A percentile compares a stretch with the other conserved stretches of the same genome.
Evolutionary conservation across 1,284 basidiomycete genomes (phyloP).

Genomic region (Boletellus deceptivus): DNA sequence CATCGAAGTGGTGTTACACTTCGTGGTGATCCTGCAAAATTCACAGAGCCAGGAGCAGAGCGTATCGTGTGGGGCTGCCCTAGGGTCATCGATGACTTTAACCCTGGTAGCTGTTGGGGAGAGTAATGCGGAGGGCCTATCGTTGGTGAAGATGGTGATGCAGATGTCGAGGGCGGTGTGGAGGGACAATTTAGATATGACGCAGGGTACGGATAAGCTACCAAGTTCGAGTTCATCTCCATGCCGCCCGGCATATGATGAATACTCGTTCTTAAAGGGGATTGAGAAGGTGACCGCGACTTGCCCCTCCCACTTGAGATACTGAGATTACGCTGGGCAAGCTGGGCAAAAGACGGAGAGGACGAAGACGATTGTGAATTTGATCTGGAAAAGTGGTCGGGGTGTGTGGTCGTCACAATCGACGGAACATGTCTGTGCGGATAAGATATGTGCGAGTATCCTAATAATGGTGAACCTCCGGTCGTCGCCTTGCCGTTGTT

Average conservation of each 20-base stretch:
- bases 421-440: conserved; percentile 39
- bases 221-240: conserved; percentile 14
- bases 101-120: conserved; percentile 18
- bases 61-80: conserved; percentile 16
- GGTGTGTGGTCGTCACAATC: conserved; percentile 37
- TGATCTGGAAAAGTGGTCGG: conserved; percentile 28
- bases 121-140: conserved; percentile 13
- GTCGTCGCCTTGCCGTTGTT: conserved; percentile 5
- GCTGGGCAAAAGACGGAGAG: conserved; percentile 22
- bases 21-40: conserved; percentile 16
- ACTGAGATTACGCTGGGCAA: conserved; percentile 26
- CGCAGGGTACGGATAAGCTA: conserved; percentile 14
- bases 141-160: conserved; percentile 24
- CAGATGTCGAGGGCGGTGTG: conserved; percentile 17
- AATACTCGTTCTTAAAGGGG: conserved; percentile 23
- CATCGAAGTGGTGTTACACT: conserved; percentile 30
- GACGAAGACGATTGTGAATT: conserved; percentile 11
- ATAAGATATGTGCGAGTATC: conserved; percentile 18
- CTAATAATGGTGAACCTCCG: conserved; percentile 13
- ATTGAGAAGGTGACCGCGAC: conserved; percentile 33
- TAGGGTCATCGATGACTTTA: conserved; percentile 28
- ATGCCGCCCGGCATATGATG: conserved; percentile 14
- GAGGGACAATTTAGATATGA: conserved; percentile 18
- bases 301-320: conserved; percentile 15
- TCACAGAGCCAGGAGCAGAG: conserved; percentile 16